Evolutionary conservation across 768 basidiomycete genomes (phyloP).

Genomic region (Psilocybe cubensis): DNA sequence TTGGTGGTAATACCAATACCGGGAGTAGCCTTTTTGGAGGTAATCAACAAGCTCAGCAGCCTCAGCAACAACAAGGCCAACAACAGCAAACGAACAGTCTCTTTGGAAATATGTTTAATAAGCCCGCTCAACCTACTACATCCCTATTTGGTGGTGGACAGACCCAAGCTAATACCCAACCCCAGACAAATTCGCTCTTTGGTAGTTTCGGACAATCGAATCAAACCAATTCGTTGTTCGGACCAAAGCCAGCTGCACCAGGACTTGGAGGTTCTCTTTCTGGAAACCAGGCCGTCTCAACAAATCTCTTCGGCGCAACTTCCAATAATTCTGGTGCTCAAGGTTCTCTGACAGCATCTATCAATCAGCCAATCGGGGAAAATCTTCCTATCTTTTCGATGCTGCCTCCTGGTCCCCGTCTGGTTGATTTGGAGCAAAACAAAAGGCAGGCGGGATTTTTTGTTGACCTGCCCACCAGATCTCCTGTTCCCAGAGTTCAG

Average conservation of each 20-base stretch:
- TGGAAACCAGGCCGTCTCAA: conserved; percentile 15
- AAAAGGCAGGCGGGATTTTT: conserved; percentile 83
- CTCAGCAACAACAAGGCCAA: conserved; percentile 33
- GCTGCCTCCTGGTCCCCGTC: conserved; percentile 73
- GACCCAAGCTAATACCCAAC: conserved; percentile 31
- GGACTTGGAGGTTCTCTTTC: conserved; percentile 35
- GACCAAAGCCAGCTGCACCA: conserved; percentile 55
- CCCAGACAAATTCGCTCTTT: conserved; percentile 44
- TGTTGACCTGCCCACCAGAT: conserved; percentile 75
- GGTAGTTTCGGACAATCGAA: conserved; percentile 52
- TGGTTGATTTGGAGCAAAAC: conserved; percentile 59
- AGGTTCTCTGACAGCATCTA: conserved; percentile 78
- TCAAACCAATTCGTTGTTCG: conserved; percentile 47
- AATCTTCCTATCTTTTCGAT: conserved; percentile 76
- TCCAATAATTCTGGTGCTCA: conserved; percentile 48
- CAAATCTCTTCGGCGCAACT: conserved; percentile 34
- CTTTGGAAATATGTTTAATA: conserved; percentile 49
- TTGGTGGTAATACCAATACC: conserved; percentile 20
- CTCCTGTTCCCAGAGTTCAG: conserved; percentile 66
- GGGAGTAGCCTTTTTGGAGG: conserved; percentile 26
- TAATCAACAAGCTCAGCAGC: conserved; percentile 30
- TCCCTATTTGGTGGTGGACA: conserved; percentile 49
- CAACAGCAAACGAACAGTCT: conserved; percentile 31
- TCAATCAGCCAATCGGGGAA: conserved; percentile 80
- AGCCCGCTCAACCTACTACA: conserved; percentile 40